Evolutionary conservation across 2,329 filamentous ascomycete species (phyloP), one percentile per base, ranked within the genome.

Genomic region (Botrytis sinoallii): DNA sequence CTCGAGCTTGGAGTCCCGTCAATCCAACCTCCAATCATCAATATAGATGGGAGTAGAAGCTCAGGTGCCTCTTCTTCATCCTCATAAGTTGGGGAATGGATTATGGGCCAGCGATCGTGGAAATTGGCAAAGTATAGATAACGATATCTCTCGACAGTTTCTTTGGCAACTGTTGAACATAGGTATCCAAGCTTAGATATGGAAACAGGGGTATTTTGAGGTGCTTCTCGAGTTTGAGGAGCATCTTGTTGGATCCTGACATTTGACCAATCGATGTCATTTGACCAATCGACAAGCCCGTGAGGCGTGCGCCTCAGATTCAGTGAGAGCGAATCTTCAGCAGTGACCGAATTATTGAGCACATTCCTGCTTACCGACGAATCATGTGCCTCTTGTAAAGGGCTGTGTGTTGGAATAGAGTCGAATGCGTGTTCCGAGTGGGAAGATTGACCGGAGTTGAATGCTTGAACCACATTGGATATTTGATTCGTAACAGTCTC

Each of bases 1-100:
- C 76, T 79, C 32, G 80, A 76, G 20, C 75, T 78, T 18, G 76
- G 71, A 0, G 79, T 81, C 14, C 78, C 78, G 25, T 79, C 76
- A 2, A 84, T 70, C 83, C 83, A 85, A 5, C 81, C 81, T 3
- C 83, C 83, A 48, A 85, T 82, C 79, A 85, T 83, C 22, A 80
- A 77, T 18, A 84, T 79, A 0, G 82, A 81, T 0, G 77, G 78
- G 0, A 79, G 70, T 4, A 82, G 29, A 6, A 78, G 32, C 2
- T 80, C 70, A 3, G 82, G 77, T 35, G 79, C 79, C 22, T 73
- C 79, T 35, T 42, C 61, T 29, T 42, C 79, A 38, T 76, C 79
- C 55, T 79, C 80, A 68, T 82, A 82, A 0, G 80, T 77, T 0
- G 84, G 83, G 0, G 78, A 79, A 74, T 85, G 84, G 6, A 86